Evolutionary conservation across 331 rosid species (phyloP).

Genomic region (Arachis monticola): DNA sequence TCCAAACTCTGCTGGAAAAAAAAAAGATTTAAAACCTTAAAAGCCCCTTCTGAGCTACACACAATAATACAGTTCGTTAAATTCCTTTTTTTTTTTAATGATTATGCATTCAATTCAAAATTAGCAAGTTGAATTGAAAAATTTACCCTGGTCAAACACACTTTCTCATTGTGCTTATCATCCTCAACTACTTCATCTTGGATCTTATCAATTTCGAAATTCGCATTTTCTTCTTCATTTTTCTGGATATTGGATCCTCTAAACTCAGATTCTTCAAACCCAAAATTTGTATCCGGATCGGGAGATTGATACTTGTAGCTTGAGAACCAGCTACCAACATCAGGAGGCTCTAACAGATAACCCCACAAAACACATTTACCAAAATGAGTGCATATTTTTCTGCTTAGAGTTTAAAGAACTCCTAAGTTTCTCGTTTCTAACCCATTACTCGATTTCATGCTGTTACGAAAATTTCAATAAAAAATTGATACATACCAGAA

Average conservation of each 20-base stretch:
- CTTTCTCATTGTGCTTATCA: constrained; percentile 36
- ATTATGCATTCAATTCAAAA: background rate
- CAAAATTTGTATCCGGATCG: constrained; percentile 45
- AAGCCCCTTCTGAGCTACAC: background rate
- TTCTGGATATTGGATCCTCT: constrained; percentile 11
- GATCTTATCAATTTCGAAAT: constrained; percentile 20
- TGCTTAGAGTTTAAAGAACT: constrained; percentile 9
- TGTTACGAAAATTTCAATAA: constrained; percentile 1
- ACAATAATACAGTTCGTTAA: background rate
- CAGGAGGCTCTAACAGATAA: constrained; percentile 66
- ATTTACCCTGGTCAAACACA: constrained; percentile 45
- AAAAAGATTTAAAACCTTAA: background rate
- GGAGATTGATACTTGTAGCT: constrained; percentile 80
- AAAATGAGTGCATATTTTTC: background rate
- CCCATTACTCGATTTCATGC: background rate
- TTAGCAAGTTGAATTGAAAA: constrained; percentile 5
- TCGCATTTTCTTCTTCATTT: constrained; percentile 28
- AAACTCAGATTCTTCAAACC: constrained; percentile 38
- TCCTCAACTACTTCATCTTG: constrained; percentile 34
- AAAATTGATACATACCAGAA: constrained; percentile 58
- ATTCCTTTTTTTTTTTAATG: background rate
- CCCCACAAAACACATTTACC: constrained; percentile 11
- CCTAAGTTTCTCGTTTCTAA: constrained; percentile 24
- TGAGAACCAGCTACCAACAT: constrained; percentile 70
- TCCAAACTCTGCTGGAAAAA: constrained; percentile 29